Evolutionary conservation across 2,329 filamentous ascomycete genomes (phyloP).

Genomic region (Neonectria sp.): DNA sequence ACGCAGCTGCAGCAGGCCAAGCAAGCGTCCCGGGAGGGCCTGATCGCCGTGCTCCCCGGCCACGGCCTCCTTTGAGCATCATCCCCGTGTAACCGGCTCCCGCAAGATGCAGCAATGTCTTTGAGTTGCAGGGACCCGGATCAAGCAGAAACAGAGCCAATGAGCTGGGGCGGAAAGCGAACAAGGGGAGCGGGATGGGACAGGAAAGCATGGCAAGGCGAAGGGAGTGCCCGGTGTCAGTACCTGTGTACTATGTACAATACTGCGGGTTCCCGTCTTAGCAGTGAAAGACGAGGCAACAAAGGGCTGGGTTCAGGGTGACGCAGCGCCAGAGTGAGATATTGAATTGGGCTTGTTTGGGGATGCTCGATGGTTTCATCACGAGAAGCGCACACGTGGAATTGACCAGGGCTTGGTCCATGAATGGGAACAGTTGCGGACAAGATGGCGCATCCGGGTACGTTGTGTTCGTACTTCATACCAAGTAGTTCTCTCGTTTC

Average conservation of each 20-base stretch:
- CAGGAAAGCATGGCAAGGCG: slow-evolving; percentile 14
- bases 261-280: slow-evolving; percentile 33
- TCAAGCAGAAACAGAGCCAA: slow-evolving; percentile 28
- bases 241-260: slow-evolving; percentile 14
- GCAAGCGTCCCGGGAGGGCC: neutral
- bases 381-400: neutral
- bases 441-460: slow-evolving; percentile 12
- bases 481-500: neutral
- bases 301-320: slow-evolving; percentile 18
- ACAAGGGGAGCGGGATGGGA: slow-evolving; percentile 21
- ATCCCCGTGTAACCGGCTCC: slow-evolving; percentile 22
- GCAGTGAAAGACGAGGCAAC: slow-evolving; percentile 18
- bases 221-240: neutral
- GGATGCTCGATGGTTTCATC: neutral
- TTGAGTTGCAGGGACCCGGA: slow-evolving; percentile 21
- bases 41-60: slow-evolving; percentile 2
- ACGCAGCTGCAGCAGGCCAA: slow-evolving; percentile 1
- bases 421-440: slow-evolving; percentile 8
- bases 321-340: slow-evolving; percentile 35
- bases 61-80: slow-evolving; percentile 8
- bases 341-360: slow-evolving; percentile 17
- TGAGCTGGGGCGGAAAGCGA: slow-evolving; percentile 21
- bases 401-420: neutral
- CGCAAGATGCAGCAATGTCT: slow-evolving; percentile 35
- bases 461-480: too few species aligned